Conservation (phyloP, 2,329 filamentous ascomycete genomes). For the Shiraia bambusicola region DNA sequence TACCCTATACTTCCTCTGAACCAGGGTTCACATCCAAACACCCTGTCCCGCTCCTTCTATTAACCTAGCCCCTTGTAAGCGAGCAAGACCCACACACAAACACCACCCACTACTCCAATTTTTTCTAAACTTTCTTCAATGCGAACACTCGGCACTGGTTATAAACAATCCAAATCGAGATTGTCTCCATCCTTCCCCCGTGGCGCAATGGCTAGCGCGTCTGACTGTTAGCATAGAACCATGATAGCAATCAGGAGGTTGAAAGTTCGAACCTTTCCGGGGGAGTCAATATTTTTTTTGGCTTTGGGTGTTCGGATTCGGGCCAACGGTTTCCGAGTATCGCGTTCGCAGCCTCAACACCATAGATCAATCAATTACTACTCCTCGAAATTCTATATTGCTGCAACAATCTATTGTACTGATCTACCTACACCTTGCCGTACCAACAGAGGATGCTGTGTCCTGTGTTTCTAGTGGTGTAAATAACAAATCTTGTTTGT, state of each 20-base stretch:
- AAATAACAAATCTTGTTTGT: too few relatives aligned
- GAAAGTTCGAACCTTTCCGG: conserved; percentile 39
- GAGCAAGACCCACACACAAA: conserved; percentile 10
- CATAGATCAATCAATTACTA: too few relatives aligned
- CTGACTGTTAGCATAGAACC: conserved; percentile 55
- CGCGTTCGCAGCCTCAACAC: too few relatives aligned
- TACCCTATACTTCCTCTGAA: not conserved
- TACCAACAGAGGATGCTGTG: too few relatives aligned
- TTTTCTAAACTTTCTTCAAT: too few relatives aligned
- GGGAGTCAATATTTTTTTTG: conserved; percentile 24
- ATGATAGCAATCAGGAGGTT: conserved; percentile 37
- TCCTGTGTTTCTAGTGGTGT: too few relatives aligned
- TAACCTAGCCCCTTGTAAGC: conserved; percentile 4
- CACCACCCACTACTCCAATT: not conserved
- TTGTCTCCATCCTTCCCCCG: conserved; percentile 31
- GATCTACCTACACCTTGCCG: too few relatives aligned
- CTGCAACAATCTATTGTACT: too few relatives aligned
- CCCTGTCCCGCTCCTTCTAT: not conserved
- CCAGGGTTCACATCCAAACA: not conserved
- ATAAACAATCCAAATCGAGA: conserved; percentile 14
- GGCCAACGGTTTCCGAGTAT: too few relatives aligned
- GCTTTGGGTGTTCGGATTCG: too few relatives aligned
- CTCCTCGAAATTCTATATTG: too few relatives aligned
- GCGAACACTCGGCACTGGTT: too few relatives aligned
- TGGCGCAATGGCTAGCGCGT: conserved; percentile 60